Conservation (phyloP, 257 asterid genomes). For the Cruciata laevipes region DNA sequence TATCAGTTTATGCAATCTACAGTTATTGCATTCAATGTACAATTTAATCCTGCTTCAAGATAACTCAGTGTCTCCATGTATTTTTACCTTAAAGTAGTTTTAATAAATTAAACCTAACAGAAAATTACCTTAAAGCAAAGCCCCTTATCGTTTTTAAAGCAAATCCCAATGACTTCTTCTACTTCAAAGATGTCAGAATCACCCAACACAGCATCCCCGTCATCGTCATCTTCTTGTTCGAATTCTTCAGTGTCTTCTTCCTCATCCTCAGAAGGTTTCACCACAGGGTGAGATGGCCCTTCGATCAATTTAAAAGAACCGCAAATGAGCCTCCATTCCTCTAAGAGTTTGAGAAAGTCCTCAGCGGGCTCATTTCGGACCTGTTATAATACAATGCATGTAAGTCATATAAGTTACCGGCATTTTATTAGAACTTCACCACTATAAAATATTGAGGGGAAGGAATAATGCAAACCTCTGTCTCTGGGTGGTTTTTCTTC, state of each 20-base stretch:
- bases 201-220: too few species aligned
- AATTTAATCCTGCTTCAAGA: too few species aligned
- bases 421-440: neutral
- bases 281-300: slow-evolving; percentile 17
- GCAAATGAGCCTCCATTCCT: slow-evolving; percentile 72
- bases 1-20: too few species aligned
- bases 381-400: slow-evolving; percentile 20
- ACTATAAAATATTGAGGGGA: too few species aligned
- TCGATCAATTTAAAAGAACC: slow-evolving; percentile 27
- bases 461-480: slow-evolving; percentile 39
- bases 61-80: too few species aligned
- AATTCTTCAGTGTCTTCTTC: slow-evolving; percentile 13
- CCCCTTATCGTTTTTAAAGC: slow-evolving; percentile 23
- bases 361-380: slow-evolving; percentile 63
- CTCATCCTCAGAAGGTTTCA: slow-evolving; percentile 19
- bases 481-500: slow-evolving; percentile 64
- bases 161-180: slow-evolving; percentile 34
- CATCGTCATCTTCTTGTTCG: slow-evolving; percentile 9
- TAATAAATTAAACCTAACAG: neutral
- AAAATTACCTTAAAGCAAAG: slow-evolving; percentile 59
- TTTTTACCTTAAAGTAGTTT: too few species aligned
- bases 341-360: slow-evolving; percentile 40
- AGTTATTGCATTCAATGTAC: too few species aligned
- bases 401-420: neutral
- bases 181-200: slow-evolving; percentile 48